These are phyloP conservation scores for Fusarium subtropicale DNA, from an alignment of 2,329 filamentous ascomycete genomes.

Conservation along the genomic window DNA sequence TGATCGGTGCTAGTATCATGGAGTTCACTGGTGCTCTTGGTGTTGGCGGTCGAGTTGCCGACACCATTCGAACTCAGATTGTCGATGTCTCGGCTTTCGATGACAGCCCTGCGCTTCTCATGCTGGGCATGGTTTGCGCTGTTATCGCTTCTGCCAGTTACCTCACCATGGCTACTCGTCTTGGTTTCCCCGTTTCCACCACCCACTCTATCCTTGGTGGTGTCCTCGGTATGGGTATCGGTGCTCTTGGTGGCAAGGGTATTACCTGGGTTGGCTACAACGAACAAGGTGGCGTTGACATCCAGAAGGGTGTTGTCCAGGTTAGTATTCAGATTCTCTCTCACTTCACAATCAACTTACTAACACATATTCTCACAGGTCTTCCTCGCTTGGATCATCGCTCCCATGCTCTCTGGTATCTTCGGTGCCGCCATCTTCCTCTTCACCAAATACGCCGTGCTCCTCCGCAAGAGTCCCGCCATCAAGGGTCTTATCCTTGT, in stretches of 20 bases:
- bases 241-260: constrained; percentile 61
- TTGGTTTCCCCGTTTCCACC: constrained; percentile 70
- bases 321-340: constrained; percentile 17
- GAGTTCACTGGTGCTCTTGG: constrained; percentile 72
- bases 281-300: constrained; percentile 51
- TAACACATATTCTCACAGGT: constrained; percentile 60
- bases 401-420: constrained; percentile 64
- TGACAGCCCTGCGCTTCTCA: constrained; percentile 62
- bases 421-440: constrained; percentile 68
- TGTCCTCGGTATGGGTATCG: constrained; percentile 70
- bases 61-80: constrained; percentile 71
- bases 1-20: constrained; percentile 68
- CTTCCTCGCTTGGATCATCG: constrained; percentile 71
- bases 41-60: constrained; percentile 70
- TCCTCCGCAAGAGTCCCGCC: constrained; percentile 65
- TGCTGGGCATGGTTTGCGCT: constrained; percentile 70
- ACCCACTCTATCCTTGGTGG: constrained; percentile 71
- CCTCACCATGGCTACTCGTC: constrained; percentile 66
- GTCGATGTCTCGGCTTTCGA: constrained; percentile 62
- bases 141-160: constrained; percentile 64
- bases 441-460: constrained; percentile 67
- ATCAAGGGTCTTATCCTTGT: constrained; percentile 64
- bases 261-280: constrained; percentile 65
- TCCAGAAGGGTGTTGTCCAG: constrained; percentile 66
- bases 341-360: neutral